A percentile compares a stretch with the other conserved stretches of the same genome.
These are phyloP conservation scores for Fusarium napiforme DNA, from an alignment of 2,329 filamentous ascomycete species.

Conservation along the genomic window DNA sequence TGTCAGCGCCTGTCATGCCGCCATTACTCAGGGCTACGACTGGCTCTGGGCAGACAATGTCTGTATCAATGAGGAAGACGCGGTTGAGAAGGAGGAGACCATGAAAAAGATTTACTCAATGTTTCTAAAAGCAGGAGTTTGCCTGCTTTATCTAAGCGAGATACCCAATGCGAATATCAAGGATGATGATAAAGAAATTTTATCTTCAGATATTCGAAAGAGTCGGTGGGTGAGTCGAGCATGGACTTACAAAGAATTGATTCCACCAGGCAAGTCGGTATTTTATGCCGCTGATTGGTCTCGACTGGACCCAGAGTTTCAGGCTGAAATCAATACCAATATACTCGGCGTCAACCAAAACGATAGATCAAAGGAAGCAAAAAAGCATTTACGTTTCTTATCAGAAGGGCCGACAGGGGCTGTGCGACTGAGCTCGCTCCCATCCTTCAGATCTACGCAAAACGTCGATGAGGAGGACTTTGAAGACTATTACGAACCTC, in stretches of 20 bases:
- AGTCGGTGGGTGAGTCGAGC: slow-evolving; percentile 18
- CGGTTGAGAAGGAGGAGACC: not conserved
- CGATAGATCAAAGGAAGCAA: rapidly evolving
- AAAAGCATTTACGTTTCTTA: rapidly evolving
- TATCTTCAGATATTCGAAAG: not conserved
- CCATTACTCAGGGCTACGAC: rapidly evolving
- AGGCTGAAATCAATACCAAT: rapidly evolving
- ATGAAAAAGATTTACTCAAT: not conserved
- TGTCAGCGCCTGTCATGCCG: rapidly evolving
- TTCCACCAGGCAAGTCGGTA: not conserved
- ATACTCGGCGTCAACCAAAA: rapidly evolving
- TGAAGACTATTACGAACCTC: too few relatives aligned
- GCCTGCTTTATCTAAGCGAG: not conserved
- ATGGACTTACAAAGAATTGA: slow-evolving; percentile 31
- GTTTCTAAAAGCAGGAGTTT: not conserved
- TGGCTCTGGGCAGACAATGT: not conserved
- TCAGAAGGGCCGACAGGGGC: too few relatives aligned
- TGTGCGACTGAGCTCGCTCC: not conserved
- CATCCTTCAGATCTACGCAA: not conserved
- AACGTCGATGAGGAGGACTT: too few relatives aligned
- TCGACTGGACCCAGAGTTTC: not conserved
- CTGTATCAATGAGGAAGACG: not conserved
- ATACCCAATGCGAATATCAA: slow-evolving; percentile 48
- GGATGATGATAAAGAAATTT: not conserved
- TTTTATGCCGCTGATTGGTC: slow-evolving; percentile 18